Base-by-base conservation (phyloP, 169 alveolate genomes). In the Neospora caninum region DNA sequence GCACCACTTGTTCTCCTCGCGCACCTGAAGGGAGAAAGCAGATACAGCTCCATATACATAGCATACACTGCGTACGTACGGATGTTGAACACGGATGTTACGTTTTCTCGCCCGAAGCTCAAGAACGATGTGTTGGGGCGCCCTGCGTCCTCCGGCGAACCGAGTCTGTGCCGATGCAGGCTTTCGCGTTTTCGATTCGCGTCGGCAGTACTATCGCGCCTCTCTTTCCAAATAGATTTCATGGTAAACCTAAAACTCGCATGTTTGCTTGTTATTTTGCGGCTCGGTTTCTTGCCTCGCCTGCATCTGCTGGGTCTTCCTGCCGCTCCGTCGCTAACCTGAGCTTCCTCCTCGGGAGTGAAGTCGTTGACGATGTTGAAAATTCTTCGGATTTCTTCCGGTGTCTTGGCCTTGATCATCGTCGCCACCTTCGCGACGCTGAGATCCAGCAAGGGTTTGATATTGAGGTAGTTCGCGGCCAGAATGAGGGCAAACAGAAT, bases 271-370 rank as follows among this genome's bases (percentile, higher is more conserved):
- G 22, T 49, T 49, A 4, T 13, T 49, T 13, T 64, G 34, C n/a
- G 16, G 16, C 64, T 29, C 73, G 73, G 7, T 27, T 27, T 27
- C 31, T 27, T 1, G n/a, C n/a, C 73, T 64, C 73, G 25, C n/a
- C 34, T 27, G 64, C 73, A 1, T 29, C n/a, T 7, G 7, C 73
- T 64, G 73, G n/a, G 34, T 64, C 31, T 64, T 6, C n/a, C 73
- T 6, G 7, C 31, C 31, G 31, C 34, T 13, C 31, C n/a, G 73
- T 4, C 25, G 91, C 98, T 95, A 64, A 98, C 98, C 96, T 98
- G 98, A 31, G 98, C 98, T 94, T 98, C 99, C 96, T 99, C 99
- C 91, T 98, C 99, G 27, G 99, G 99, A 29, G 99, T 99, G 94
- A 98, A 98, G 94, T 98, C 99, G 95, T 98, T 98, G 96, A 97